These are phyloP conservation scores for Scenedesmus sp. DNA, from an alignment of 163 green algal species.

Conservation along the genomic window DNA sequence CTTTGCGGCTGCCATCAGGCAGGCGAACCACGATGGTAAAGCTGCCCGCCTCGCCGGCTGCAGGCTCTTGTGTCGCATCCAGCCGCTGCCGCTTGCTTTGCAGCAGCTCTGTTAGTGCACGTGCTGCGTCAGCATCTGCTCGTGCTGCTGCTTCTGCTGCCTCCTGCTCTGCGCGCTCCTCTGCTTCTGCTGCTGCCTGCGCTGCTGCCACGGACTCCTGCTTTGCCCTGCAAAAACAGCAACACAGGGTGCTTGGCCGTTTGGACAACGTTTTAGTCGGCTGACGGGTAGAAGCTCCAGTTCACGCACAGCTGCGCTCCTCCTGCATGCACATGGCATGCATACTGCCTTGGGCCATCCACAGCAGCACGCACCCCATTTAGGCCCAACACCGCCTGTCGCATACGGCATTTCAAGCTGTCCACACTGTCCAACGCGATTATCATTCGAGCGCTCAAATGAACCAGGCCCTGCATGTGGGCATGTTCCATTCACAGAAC, in stretches of 20 bases:
- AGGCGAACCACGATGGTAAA: slow-evolving; percentile 74
- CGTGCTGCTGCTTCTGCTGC: slow-evolving; percentile 55
- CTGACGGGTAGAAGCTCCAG: no score
- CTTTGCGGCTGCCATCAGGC: slow-evolving; percentile 70
- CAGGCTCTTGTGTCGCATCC: slow-evolving; percentile 64
- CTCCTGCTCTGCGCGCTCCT: slow-evolving; percentile 47
- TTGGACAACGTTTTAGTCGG: neutral
- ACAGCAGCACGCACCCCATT: no score
- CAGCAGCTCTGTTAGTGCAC: slow-evolving; percentile 41
- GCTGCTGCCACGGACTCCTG: slow-evolving; percentile 56
- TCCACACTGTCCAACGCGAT: no score
- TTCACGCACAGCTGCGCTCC: no score
- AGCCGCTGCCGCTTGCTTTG: slow-evolving; percentile 61
- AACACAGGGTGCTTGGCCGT: neutral
- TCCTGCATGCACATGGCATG: no score
- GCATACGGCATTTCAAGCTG: no score
- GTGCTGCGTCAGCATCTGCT: slow-evolving; percentile 35
- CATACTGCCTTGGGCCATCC: no score
- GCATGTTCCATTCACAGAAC: neutral
- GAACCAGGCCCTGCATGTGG: neutral
- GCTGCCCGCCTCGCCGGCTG: slow-evolving; percentile 39
- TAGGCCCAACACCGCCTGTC: no score
- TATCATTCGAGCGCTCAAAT: no score
- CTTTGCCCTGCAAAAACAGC: slow-evolving; percentile 61
- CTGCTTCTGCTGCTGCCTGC: slow-evolving; percentile 45